Base-by-base conservation (phyloP, 176 grass and related monocot species). In the Bothriochloa decipiens region DNA sequence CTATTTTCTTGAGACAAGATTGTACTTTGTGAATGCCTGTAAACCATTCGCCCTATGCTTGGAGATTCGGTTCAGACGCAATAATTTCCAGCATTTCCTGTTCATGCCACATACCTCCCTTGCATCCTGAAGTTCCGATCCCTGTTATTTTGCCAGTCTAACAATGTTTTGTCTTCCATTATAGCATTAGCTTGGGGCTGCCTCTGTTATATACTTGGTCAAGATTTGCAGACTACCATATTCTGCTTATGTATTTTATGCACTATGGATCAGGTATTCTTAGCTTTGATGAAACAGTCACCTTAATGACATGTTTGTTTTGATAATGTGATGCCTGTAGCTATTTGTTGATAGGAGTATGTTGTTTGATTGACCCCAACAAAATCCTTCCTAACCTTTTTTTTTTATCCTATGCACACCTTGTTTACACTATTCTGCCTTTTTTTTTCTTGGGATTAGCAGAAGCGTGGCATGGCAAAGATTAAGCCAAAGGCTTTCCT, bases 401-500 rank as follows among this genome's bases (percentile, higher is more conserved):
- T 77, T 74, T 8, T 13, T 16, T 53, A 17, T 78, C 25, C 0
- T 18, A 25, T 41, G 4, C 11, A 27, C 0, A 28, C 14, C 2
- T 68, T 53, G 1, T 23, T 40, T 18, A 35, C 40, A 43, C 80
- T 83, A n/a, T 58, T n/a, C 60, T 53, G 16, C 50, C 5, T 17
- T 20, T 20, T 13, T 4, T 43, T 74, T 37, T 47, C 22, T 62
- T 83, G 27, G 60, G 39, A 61, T 61, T 80, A 29, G 25, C 75
- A 89, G 79, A 60, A 86, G 74, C 33, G 20, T 76, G 11, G n/a
- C 5, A 96, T 96, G 91, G 68, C 91, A 17, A 96, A 85, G 79
- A 85, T 93, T 84, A 96, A 96, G 81, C 94, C 94, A 29, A 90
- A 96, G 83, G 81, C 86, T 7, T 63, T 96, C 78, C 86, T 96